Percentiles rank a stretch among this genome's conserved stretches.
phyloP scores from a whole-genome alignment of 2,329 filamentous ascomycete genomes.

The Aspergillus ruber region DNA sequence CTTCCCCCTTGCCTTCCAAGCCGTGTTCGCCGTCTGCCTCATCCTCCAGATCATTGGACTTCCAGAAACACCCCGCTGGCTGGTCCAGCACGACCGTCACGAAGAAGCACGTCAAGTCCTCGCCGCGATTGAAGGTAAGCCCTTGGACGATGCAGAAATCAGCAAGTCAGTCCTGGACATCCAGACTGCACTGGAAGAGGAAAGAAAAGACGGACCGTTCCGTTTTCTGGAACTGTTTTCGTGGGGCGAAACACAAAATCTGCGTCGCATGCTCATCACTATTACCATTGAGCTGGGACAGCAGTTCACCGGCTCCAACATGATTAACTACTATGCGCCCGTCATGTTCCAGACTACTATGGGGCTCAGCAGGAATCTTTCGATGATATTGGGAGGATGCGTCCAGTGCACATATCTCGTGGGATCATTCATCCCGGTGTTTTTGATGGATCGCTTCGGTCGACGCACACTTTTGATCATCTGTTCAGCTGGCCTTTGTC shows the following conservation, averaged over 20 bases:
- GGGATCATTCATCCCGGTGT: constrained; percentile 36
- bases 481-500: constrained; percentile 35
- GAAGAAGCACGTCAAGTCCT: constrained; percentile 20
- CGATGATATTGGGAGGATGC: constrained; percentile 48
- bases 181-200: constrained; percentile 15
- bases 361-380: constrained; percentile 40
- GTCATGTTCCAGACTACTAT: constrained; percentile 36
- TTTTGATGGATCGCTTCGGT: constrained; percentile 38
- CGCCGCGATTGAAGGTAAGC: constrained; percentile 12
- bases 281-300: constrained; percentile 31
- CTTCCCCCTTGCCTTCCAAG: constrained; percentile 25
- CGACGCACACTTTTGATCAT: constrained; percentile 37
- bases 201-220: constrained; percentile 26
- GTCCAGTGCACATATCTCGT: constrained; percentile 36
- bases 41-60: constrained; percentile 20
- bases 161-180: constrained; percentile 15
- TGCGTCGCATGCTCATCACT: constrained; percentile 28
- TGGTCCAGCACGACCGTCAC: constrained; percentile 19
- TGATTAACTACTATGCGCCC: constrained; percentile 39
- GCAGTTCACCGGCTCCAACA: constrained; percentile 32
- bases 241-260: constrained; percentile 26
- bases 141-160: constrained; percentile 7
- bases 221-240: constrained; percentile 30
- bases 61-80: constrained; percentile 27
- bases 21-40: constrained; percentile 19